Conservation (phyloP, 768 basidiomycete species). For the Chalciporus chontae region DNA sequence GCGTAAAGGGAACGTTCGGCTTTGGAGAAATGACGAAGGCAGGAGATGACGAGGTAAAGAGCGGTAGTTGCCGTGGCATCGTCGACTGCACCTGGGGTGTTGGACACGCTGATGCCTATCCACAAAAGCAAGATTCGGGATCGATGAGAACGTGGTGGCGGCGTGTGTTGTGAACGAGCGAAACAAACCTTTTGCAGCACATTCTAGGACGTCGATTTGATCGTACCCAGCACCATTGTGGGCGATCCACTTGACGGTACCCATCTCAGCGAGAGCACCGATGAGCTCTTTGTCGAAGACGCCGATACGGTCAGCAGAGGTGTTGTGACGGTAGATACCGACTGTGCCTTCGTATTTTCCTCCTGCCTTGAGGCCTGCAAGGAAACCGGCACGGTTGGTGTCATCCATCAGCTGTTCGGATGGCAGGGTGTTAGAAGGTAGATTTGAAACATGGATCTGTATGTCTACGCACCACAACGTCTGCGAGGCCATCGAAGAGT, state of each 20-base stretch:
- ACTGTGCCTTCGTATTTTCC: slow-evolving; percentile 72
- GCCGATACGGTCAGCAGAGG: slow-evolving; percentile 62
- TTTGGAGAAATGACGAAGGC: slow-evolving; percentile 67
- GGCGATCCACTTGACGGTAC: slow-evolving; percentile 77
- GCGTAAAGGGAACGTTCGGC: slow-evolving; percentile 52
- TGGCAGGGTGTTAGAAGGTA: not conserved
- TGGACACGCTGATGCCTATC: slow-evolving; percentile 64
- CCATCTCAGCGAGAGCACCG: slow-evolving; percentile 48
- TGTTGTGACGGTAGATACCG: slow-evolving; percentile 79
- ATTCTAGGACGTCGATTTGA: slow-evolving; percentile 73
- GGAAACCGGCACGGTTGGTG: slow-evolving; percentile 62
- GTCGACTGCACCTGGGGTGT: slow-evolving; percentile 88
- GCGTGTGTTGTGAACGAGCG: not conserved
- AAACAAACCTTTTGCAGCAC: slow-evolving; percentile 59
- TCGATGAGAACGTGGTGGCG: not conserved
- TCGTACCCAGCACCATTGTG: slow-evolving; percentile 96
- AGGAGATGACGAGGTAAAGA: slow-evolving; percentile 76
- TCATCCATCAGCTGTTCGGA: slow-evolving; percentile 52
- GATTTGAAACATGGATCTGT: not conserved
- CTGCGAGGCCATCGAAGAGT: slow-evolving; percentile 64
- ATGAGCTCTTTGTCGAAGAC: slow-evolving; percentile 80
- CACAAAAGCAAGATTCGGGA: too few species aligned
- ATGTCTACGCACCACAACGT: slow-evolving; percentile 62
- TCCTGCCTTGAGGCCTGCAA: slow-evolving; percentile 55
- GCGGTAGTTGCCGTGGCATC: slow-evolving; percentile 90